phyloP scores from a whole-genome alignment of 495 filamentous ascomycete species.

The Penicillium angulare region DNA sequence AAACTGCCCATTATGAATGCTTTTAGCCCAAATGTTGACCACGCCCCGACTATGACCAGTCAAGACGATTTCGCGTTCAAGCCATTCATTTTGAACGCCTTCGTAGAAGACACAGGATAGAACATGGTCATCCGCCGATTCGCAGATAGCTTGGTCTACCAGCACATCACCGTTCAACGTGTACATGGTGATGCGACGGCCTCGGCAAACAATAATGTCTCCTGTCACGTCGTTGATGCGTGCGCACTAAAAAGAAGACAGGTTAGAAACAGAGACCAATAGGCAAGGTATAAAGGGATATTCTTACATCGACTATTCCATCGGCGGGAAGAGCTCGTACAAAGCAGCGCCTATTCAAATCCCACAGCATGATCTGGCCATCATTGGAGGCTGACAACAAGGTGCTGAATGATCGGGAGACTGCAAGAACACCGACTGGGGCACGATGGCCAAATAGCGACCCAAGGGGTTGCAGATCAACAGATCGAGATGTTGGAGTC shows the following conservation, averaged over 20 bases:
- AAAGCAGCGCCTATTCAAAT: conserved; percentile 84
- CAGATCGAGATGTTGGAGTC: conserved; percentile 58
- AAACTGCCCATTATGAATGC: conserved; percentile 51
- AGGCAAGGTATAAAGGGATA: neutral
- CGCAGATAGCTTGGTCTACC: conserved; percentile 75
- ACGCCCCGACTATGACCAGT: conserved; percentile 83
- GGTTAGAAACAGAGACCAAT: conserved; percentile 10
- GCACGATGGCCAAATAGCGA: conserved; percentile 87
- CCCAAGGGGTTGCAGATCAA: conserved; percentile 77
- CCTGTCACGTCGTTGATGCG: conserved; percentile 87
- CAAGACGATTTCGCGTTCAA: conserved; percentile 81
- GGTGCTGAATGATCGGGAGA: conserved; percentile 82
- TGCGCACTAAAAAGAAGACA: conserved; percentile 62
- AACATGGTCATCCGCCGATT: conserved; percentile 68
- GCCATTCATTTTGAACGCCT: conserved; percentile 86
- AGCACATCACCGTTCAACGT: conserved; percentile 84
- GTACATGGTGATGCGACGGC: conserved; percentile 70
- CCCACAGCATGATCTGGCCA: conserved; percentile 85
- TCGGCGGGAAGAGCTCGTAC: conserved; percentile 67
- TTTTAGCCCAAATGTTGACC: conserved; percentile 71
- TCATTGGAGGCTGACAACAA: conserved; percentile 78
- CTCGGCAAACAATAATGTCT: conserved; percentile 80
- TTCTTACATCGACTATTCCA: conserved; percentile 50
- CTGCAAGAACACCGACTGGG: conserved; percentile 75
- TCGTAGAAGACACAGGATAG: conserved; percentile 90